These are phyloP conservation scores for Asterochloris sp. DNA, from an alignment of 139 green algal genomes.

Conservation along the genomic window DNA sequence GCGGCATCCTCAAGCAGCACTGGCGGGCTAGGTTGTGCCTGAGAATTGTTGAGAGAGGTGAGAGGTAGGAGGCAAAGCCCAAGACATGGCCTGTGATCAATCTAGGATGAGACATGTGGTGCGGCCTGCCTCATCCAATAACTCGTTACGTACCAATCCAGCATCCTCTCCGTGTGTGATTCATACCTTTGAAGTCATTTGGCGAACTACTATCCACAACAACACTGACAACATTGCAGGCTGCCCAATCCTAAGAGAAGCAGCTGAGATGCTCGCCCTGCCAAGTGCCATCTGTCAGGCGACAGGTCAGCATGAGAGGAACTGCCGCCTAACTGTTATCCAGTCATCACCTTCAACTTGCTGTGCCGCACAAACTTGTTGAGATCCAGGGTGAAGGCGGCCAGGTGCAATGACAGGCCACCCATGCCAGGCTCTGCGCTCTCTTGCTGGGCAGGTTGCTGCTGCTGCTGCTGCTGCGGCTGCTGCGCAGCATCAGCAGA, in stretches of 20 bases:
- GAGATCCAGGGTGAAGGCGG: conserved; percentile 50
- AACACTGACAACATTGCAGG: too few relatives aligned
- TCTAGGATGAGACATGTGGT: too few relatives aligned
- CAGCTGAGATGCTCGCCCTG: too few relatives aligned
- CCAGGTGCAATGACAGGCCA: conserved; percentile 25
- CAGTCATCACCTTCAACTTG: conserved; percentile 10
- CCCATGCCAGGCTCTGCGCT: neutral
- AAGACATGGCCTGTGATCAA: too few relatives aligned
- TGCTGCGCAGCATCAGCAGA: neutral
- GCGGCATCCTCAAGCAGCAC: too few relatives aligned
- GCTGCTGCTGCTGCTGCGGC: conserved; percentile 1
- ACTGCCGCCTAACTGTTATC: too few relatives aligned
- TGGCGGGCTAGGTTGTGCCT: too few relatives aligned
- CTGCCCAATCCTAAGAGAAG: too few relatives aligned
- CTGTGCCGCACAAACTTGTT: conserved; percentile 36
- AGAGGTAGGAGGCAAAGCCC: too few relatives aligned
- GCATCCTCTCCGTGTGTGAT: conserved; percentile 42
- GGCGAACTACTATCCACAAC: conserved; percentile 57
- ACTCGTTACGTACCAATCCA: conserved; percentile 40
- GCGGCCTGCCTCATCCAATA: neutral
- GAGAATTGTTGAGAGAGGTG: too few relatives aligned
- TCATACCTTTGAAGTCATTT: conserved; percentile 64
- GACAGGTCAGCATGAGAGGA: too few relatives aligned
- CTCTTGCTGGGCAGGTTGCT: neutral
- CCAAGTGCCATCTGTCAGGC: too few relatives aligned